These are phyloP conservation scores for Aspergillus novofumigatus DNA, from an alignment of 2,329 filamentous ascomycete genomes.

Conservation along the genomic window DNA sequence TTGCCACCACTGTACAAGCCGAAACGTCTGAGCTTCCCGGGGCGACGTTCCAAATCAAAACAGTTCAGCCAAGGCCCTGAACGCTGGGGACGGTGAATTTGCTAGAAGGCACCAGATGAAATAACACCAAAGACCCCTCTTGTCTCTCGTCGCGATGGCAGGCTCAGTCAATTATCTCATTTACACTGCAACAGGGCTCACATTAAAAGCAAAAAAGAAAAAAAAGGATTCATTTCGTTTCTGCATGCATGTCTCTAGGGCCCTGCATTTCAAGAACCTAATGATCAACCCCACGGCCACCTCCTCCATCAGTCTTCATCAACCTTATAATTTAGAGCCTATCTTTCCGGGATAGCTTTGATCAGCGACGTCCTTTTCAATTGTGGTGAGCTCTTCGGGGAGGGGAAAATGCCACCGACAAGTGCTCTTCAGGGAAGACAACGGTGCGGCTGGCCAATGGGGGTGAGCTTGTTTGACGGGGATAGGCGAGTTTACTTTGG, in stretches of 20 bases:
- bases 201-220: background rate
- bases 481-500: constrained; percentile 67
- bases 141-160: background rate
- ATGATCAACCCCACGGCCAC: constrained; percentile 8
- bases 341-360: constrained; percentile 36
- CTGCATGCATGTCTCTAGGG: constrained; percentile 17
- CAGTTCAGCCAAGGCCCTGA: constrained; percentile 63
- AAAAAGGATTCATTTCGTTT: constrained; percentile 9
- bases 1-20: constrained; percentile 85
- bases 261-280: constrained; percentile 10
- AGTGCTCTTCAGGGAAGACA: constrained; percentile 7
- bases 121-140: background rate
- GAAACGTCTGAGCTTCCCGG: constrained; percentile 82
- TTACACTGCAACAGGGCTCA: background rate
- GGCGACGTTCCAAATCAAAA: constrained; percentile 95
- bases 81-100: background rate
- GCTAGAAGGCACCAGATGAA: background rate
- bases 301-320: constrained; percentile 23
- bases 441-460: constrained; percentile 17
- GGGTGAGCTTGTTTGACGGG: constrained; percentile 16
- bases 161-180: background rate
- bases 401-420: constrained; percentile 12
- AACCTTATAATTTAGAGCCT: constrained; percentile 40
- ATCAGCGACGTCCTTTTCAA: constrained; percentile 34
- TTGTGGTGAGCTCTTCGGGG: constrained; percentile 1